These are phyloP conservation scores for Populus hybrid DNA, from an alignment of 441 rosid genomes.

Conservation along the genomic window DNA sequence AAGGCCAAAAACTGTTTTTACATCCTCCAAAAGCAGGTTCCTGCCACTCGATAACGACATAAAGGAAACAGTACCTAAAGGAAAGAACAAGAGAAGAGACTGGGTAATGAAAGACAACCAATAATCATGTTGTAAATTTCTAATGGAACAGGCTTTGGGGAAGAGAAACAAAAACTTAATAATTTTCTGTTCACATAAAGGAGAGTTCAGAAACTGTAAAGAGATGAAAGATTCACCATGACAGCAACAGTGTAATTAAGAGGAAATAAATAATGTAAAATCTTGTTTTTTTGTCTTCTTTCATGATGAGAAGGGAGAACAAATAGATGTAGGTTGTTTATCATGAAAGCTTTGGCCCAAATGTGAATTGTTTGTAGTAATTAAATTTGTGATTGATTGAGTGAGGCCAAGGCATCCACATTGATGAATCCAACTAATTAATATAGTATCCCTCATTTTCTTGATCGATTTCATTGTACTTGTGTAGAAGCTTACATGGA, in stretches of 20 bases:
- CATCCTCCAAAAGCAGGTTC: not conserved
- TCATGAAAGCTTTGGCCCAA: too few species aligned
- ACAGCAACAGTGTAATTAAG: not conserved
- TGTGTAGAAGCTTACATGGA: too few species aligned
- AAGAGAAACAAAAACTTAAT: not conserved
- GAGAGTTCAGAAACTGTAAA: not conserved
- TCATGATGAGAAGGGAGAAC: too few species aligned
- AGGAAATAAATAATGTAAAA: not conserved
- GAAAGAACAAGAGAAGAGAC: not conserved
- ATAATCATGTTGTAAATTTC: not conserved
- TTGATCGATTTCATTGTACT: too few species aligned
- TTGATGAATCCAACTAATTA: too few species aligned
- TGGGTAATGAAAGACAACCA: not conserved
- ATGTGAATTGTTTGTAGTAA: too few species aligned
- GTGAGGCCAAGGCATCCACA: too few species aligned
- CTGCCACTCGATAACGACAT: not conserved
- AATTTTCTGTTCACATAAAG: not conserved
- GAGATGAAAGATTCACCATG: not conserved
- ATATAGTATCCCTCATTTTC: too few species aligned
- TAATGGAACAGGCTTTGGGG: not conserved
- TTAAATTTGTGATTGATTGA: too few species aligned
- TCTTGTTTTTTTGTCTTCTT: too few species aligned
- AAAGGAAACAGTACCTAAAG: not conserved
- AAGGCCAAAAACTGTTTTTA: not conserved
- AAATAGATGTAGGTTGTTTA: too few species aligned